Conservation (phyloP, 768 basidiomycete species). For the Lentinula raphanica region DNA sequence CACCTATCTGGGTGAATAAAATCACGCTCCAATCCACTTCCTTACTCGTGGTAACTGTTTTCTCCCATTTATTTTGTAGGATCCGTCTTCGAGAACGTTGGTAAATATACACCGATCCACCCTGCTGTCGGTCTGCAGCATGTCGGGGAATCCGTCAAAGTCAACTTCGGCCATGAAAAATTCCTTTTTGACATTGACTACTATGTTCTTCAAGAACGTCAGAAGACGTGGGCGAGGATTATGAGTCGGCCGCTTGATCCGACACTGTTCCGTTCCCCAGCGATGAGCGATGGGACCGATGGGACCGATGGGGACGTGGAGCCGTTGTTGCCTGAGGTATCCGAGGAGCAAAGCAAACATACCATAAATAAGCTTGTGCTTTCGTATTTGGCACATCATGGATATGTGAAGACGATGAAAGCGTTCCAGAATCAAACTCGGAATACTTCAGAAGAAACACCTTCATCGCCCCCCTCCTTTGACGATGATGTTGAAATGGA, state of each 20-base stretch:
- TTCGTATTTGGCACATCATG: conserved; percentile 80
- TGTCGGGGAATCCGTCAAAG: conserved; percentile 67
- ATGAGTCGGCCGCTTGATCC: conserved; percentile 49
- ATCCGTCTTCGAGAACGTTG: conserved; percentile 66
- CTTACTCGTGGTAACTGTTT: conserved; percentile 5
- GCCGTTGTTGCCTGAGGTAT: conserved; percentile 17
- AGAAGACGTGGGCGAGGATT: conserved; percentile 62
- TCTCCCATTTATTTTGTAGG: conserved; percentile 36
- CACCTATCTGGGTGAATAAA: conserved; percentile 49
- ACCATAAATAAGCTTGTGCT: conserved; percentile 71
- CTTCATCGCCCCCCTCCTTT: conserved; percentile 12
- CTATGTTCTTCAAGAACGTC: conserved; percentile 69
- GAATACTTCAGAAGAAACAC: conserved; percentile 12
- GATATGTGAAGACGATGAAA: conserved; percentile 67
- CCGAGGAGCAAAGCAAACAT: conserved; percentile 49
- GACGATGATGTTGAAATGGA: conserved; percentile 49
- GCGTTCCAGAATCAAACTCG: conserved; percentile 52
- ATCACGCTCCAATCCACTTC: neutral
- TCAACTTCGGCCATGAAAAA: conserved; percentile 83
- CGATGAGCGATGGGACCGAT: conserved; percentile 15
- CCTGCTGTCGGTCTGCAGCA: conserved; percentile 90
- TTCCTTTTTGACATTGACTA: conserved; percentile 91
- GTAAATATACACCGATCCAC: conserved; percentile 61
- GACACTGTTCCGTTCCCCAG: conserved; percentile 23
- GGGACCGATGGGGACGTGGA: conserved; percentile 20